Percentiles rank a stretch among this genome's conserved stretches.
Conservation (phyloP, 2,329 filamentous ascomycete species). For the Lasiodiplodia sp. region DNA sequence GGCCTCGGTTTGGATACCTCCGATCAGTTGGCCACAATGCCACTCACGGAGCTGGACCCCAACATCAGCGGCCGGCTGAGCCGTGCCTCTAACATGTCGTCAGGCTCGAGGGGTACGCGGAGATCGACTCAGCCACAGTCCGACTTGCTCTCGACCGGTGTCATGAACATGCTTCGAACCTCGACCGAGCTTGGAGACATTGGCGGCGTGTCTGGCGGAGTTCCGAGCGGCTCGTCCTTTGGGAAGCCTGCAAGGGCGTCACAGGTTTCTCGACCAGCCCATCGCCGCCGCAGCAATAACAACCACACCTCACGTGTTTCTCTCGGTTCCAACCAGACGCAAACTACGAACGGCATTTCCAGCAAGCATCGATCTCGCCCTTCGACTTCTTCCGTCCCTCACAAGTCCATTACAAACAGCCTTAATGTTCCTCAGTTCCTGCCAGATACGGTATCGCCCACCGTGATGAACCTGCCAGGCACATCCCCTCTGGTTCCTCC, state of each 20-base stretch:
- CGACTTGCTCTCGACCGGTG: constrained; percentile 45
- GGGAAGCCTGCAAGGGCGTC: constrained; percentile 48
- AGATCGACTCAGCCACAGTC: constrained; percentile 39
- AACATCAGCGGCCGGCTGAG: constrained; percentile 57
- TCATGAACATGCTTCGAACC: constrained; percentile 60
- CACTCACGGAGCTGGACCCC: constrained; percentile 52
- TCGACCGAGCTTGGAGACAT: constrained; percentile 58
- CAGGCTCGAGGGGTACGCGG: constrained; percentile 39
- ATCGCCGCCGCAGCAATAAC: constrained; percentile 42
- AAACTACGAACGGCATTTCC: constrained; percentile 50
- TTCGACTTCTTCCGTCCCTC: constrained; percentile 48
- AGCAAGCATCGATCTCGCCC: constrained; percentile 45
- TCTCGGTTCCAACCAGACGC: constrained; percentile 50
- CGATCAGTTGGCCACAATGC: constrained; percentile 45
- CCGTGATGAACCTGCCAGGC: constrained; percentile 41
- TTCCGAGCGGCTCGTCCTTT: constrained; percentile 51
- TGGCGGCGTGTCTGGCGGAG: constrained; percentile 48
- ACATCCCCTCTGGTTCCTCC: constrained; percentile 41
- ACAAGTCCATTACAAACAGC: constrained; percentile 51
- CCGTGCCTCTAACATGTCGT: constrained; percentile 55
- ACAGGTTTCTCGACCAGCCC: constrained; percentile 44
- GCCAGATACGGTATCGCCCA: constrained; percentile 46
- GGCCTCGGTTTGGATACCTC: constrained; percentile 28
- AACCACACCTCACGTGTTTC: constrained; percentile 48
- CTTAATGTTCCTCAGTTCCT: constrained; percentile 52